Conservation (phyloP, 2,329 filamentous ascomycete species). For the Phoma sp. region DNA sequence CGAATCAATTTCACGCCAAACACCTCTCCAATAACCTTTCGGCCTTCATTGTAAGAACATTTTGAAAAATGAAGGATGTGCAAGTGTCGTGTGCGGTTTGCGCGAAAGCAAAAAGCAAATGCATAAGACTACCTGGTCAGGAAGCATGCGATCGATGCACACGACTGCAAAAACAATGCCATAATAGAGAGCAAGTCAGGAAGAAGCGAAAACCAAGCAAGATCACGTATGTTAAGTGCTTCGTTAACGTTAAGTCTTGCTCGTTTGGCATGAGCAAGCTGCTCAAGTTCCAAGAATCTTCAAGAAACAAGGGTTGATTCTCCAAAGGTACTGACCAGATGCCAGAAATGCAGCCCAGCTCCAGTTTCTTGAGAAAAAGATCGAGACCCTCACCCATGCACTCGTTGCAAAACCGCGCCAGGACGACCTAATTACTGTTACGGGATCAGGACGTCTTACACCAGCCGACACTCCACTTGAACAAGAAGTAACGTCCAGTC, state of each 20-base stretch:
- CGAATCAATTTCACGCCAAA: too few species aligned
- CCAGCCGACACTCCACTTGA: neutral
- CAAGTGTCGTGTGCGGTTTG: conserved; percentile 2
- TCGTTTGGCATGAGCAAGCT: too few species aligned
- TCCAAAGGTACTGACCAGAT: neutral
- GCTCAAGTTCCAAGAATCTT: too few species aligned
- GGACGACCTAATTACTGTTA: neutral
- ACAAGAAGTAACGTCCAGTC: too few species aligned
- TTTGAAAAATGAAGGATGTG: neutral
- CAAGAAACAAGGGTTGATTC: neutral
- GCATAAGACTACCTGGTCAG: neutral
- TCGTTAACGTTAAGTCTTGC: too few species aligned
- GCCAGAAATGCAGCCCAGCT: neutral
- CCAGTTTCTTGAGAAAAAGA: neutral
- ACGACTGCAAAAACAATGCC: neutral
- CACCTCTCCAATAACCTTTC: too few species aligned
- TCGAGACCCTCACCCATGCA: neutral
- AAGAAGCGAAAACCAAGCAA: neutral
- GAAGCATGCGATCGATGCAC: conserved; percentile 9
- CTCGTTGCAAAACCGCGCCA: neutral
- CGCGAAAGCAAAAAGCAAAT: conserved; percentile 14
- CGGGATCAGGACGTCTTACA: neutral
- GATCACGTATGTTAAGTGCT: neutral
- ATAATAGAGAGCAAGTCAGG: neutral
- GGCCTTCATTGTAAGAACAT: too few species aligned